A percentile compares a stretch with the other conserved stretches of the same genome.
Conservation (phyloP, 805 yeast species). For the Candida sithepensis region DNA sequence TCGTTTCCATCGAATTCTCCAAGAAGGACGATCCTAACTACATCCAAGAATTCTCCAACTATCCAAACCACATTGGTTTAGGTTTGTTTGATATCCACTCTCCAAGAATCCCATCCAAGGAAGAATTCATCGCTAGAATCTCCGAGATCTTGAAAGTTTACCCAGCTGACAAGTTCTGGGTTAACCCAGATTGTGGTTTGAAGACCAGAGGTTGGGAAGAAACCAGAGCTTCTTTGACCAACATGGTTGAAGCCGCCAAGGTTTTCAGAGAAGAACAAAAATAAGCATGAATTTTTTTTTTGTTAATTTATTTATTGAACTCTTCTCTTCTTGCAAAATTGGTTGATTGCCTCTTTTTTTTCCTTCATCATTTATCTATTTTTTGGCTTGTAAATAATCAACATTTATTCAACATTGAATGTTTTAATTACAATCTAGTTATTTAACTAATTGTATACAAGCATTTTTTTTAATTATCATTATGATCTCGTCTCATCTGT, state of each 20-base stretch:
- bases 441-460: conserved; percentile 12
- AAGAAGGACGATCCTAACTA: conserved; percentile 99
- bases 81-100: conserved; percentile 99
- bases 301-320: no score
- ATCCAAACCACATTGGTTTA: conserved; percentile 99
- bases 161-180: conserved; percentile 99
- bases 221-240: conserved; percentile 89
- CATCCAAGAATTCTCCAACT: conserved; percentile 95
- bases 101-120: conserved; percentile 98
- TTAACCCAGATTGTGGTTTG: conserved; percentile 99
- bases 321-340: conserved; percentile 4
- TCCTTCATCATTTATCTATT: neutral
- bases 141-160: conserved; percentile 92
- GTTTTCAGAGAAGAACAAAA: conserved; percentile 62
- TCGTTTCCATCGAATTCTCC: conserved; percentile 98
- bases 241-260: conserved; percentile 99
- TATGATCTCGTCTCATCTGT: conserved; percentile 8
- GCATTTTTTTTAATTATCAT: neutral
- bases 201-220: conserved; percentile 99
- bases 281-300: no score
- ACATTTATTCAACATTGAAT: conserved; percentile 39
- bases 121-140: conserved; percentile 92
- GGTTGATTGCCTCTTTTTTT: neutral
- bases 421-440: conserved; percentile 18
- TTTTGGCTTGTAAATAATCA: conserved; percentile 3